Base-by-base conservation (phyloP, 371 early-diverging fungal genomes). In the Mucor saturninus region DNA sequence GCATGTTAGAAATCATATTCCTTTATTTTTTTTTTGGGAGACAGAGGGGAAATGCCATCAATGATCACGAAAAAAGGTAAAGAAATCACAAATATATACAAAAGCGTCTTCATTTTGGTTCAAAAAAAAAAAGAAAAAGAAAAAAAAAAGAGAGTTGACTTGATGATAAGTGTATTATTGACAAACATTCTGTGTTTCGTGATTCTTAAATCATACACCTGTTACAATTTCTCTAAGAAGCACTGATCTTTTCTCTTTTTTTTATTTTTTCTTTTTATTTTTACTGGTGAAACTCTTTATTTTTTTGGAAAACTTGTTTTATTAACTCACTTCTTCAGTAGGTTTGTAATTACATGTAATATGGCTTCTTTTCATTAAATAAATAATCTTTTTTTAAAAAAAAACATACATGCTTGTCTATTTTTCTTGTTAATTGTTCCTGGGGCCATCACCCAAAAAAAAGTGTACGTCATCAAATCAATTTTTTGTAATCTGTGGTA, bases 191-290 rank as follows among this genome's bases (percentile, higher is more conserved):
- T 64, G 64, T 64, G 64, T 64, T 64, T 53, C 14, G 42, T 64
- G 64, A 64, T 64, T 54, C 28, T 43, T 35, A 53, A 64, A 56
- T 35, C 28, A 64, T 64, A 64, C 64, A 64, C 64, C 64, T 58
- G 58, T 58, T 63, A 64, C 49, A 52, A 53, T 59, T 35, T 64
- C 64, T 64, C 64, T 64, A 64, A 64, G 64, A 64, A 64, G 64
- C 64, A 52, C 64, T 64, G 64, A 64, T 64, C 58, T 46, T 51
- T 28, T 58, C 40, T 32, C 29, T 13, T 21, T 62, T 55, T 45
- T 14, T 5, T 31, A 32, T 62, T 32, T 49, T 2, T n/a, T 30
- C 15, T 40, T 14, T 42, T 14, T n/a, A 10, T 11, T 42, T 42
- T 11, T 42, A 42, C 11, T 21, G 21, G 13, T 42, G n/a, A 9